phyloP scores from a whole-genome alignment of 805 yeast species.

The Hanseniaspora meyeri region DNA sequence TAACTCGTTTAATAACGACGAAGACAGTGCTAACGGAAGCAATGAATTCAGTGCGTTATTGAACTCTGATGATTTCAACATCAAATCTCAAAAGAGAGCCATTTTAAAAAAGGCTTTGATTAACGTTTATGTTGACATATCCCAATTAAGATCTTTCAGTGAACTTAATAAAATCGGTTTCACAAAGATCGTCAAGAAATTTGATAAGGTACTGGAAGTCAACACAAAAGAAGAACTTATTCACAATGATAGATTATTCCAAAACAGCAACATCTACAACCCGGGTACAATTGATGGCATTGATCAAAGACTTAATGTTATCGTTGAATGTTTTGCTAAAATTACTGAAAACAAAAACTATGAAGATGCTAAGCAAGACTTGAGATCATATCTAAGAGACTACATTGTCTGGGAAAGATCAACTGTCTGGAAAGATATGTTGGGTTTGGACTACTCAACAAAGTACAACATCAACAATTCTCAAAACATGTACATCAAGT shows the following conservation, averaged over 20 bases:
- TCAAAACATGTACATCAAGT: slow-evolving; percentile 23
- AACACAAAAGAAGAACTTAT: slow-evolving; percentile 41
- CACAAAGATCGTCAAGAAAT: slow-evolving; percentile 76
- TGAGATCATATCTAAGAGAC: slow-evolving; percentile 60
- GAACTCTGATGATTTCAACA: slow-evolving; percentile 37
- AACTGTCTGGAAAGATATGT: slow-evolving; percentile 92
- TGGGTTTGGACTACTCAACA: slow-evolving; percentile 57
- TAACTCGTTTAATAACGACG: neutral
- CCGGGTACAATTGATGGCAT: slow-evolving; percentile 36
- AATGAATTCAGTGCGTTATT: slow-evolving; percentile 36
- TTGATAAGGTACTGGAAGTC: slow-evolving; percentile 64
- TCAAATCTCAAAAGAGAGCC: slow-evolving; percentile 42
- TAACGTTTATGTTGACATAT: slow-evolving; percentile 54
- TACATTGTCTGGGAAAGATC: slow-evolving; percentile 94
- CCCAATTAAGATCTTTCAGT: slow-evolving; percentile 70
- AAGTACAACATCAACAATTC: slow-evolving; percentile 33
- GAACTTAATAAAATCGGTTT: slow-evolving; percentile 82
- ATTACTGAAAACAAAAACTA: slow-evolving; percentile 29
- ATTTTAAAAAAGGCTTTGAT: slow-evolving; percentile 56
- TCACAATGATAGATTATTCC: slow-evolving; percentile 33
- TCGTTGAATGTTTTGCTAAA: slow-evolving; percentile 44
- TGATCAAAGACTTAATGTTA: slow-evolving; percentile 40
- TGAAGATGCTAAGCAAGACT: slow-evolving; percentile 39
- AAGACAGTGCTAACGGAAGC: neutral
- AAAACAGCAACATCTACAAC: slow-evolving; percentile 44